Evolutionary conservation across 2,329 filamentous ascomycete species (phyloP), one percentile per base, ranked within the genome.

Genomic region (Herpomyces periplanetae): DNA sequence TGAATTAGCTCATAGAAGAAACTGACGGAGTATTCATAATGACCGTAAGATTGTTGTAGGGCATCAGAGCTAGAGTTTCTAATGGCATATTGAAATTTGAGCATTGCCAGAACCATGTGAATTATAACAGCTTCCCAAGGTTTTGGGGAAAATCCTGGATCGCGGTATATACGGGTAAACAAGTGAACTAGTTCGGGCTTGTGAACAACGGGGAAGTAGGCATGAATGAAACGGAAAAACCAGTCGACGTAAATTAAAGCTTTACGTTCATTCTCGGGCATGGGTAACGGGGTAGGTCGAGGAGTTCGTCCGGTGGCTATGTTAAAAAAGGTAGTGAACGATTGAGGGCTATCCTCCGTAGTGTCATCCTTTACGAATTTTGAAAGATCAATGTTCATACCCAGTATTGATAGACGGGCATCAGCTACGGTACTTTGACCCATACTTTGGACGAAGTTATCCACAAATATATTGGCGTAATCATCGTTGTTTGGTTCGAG

Each of bases 91-190:
- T 84, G 65, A 27, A 63, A 68, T 31, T 59, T 58, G 28, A 75
- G 62, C 19, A 57, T 58, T 5, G 64, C 60, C 23, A 80, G 58
- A 16, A 80, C 49, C 54, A 73, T 66, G 34, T 75, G 62, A 1
- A 71, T 47, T 22, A 55, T 53, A 15, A 66, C 61, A 2, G 47
- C 45, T 31, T 80, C 58, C 2, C 62, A 47, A 0, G 49, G 35
- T 0, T 51, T 49, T 1, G 63, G 49, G 19, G 47, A 42, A 32
- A 60, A 65, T 21, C 34, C 41, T 8, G 49, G 44, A 20, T 71
- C 59, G 28, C 69, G 58, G 31, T 71, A 71, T 20, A 69, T 49
- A 23, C 51, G 47, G 4, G 43, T 43, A 26, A 62, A 40, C 28
- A 73, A 34, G 18, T 44, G 41, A 42, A 66, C 49, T 26, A 69